Percentiles rank a stretch among this genome's conserved stretches.
Evolutionary conservation across 352 stramenopile genomes (phyloP).

Genomic region (Phytophthora crassamura): DNA sequence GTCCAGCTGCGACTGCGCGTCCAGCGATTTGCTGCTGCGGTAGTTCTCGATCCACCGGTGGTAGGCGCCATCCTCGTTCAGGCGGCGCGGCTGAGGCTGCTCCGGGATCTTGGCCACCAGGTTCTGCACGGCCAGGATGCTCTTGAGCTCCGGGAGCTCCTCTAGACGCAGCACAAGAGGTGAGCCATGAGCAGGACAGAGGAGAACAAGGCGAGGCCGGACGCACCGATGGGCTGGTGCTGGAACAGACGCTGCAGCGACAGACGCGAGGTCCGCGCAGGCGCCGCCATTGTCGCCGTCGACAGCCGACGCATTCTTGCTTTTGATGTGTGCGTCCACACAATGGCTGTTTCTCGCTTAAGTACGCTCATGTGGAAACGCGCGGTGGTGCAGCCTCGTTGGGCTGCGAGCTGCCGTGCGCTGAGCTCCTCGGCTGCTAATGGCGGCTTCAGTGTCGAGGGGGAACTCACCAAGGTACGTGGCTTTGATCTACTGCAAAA

Average conservation of each 20-base stretch:
- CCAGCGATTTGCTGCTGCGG: constrained; percentile 25
- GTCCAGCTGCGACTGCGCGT: constrained; percentile 34
- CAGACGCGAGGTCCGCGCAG: constrained; percentile 31
- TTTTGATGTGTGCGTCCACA: constrained; percentile 23
- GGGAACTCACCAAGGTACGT: constrained; percentile 43
- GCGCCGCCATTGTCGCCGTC: constrained; percentile 17
- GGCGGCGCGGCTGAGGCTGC: constrained; percentile 21
- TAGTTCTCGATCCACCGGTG: constrained; percentile 35
- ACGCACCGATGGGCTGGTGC: constrained; percentile 44
- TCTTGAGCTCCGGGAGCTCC: constrained; percentile 63
- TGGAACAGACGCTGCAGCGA: constrained; percentile 44
- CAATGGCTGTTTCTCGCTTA: constrained; percentile 13
- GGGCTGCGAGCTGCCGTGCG: constrained; percentile 5
- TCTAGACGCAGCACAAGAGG: constrained; percentile 24
- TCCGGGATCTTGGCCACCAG: constrained; percentile 49
- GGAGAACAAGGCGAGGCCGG: neutral
- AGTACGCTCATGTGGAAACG: constrained; percentile 19
- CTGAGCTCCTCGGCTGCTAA: constrained; percentile 22
- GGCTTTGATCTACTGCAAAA: neutral
- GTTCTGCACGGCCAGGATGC: constrained; percentile 59
- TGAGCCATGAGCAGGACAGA: neutral
- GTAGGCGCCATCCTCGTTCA: constrained; percentile 35
- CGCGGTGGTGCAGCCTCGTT: neutral
- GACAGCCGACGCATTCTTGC: constrained; percentile 45
- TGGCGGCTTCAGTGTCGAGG: constrained; percentile 36